phyloP scores from a whole-genome alignment of 1,139 yeast genomes.

The Scheffersomyces insectosa region DNA sequence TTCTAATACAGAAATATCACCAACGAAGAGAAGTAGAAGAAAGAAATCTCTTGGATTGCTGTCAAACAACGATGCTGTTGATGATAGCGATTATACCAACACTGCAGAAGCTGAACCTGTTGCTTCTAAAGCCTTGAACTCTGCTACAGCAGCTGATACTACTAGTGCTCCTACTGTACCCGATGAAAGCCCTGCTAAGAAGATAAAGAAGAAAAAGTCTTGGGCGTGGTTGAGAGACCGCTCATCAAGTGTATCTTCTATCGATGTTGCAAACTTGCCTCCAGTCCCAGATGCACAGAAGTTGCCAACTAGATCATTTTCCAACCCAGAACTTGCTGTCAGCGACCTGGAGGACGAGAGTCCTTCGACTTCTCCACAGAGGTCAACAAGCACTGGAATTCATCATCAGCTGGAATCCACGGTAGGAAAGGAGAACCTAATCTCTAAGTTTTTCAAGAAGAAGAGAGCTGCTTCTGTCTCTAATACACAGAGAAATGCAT shows the following conservation, averaged over 20 bases:
- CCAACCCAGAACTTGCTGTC: constrained; percentile 30
- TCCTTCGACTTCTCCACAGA: constrained; percentile 2
- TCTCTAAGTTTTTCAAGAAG: constrained; percentile 46
- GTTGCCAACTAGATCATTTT: constrained; percentile 32
- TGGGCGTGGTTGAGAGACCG: constrained; percentile 46
- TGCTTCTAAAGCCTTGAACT: neutral
- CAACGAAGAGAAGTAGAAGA: constrained; percentile 15
- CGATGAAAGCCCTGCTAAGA: constrained; percentile 16
- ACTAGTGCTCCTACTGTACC: constrained; percentile 5
- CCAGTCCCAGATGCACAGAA: constrained; percentile 19
- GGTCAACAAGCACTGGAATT: constrained; percentile 5
- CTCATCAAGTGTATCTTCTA: constrained; percentile 30
- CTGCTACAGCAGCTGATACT: neutral
- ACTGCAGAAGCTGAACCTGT: too few relatives aligned
- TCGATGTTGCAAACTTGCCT: constrained; percentile 22
- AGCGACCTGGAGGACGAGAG: constrained; percentile 9
- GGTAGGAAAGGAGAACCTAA: constrained; percentile 40
- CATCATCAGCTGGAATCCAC: neutral
- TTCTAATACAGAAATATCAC: constrained; percentile 17
- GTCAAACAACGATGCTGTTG: constrained; percentile 8
- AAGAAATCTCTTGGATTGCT: constrained; percentile 28
- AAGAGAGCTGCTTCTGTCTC: constrained; percentile 20
- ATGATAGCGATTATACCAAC: too few relatives aligned
- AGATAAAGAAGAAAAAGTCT: constrained; percentile 36
- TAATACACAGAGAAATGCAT: neutral